A percentile compares a stretch with the other conserved stretches of the same genome.
These are phyloP conservation scores for Tremella fuciformis DNA, from an alignment of 768 basidiomycete species.

Conservation along the genomic window DNA sequence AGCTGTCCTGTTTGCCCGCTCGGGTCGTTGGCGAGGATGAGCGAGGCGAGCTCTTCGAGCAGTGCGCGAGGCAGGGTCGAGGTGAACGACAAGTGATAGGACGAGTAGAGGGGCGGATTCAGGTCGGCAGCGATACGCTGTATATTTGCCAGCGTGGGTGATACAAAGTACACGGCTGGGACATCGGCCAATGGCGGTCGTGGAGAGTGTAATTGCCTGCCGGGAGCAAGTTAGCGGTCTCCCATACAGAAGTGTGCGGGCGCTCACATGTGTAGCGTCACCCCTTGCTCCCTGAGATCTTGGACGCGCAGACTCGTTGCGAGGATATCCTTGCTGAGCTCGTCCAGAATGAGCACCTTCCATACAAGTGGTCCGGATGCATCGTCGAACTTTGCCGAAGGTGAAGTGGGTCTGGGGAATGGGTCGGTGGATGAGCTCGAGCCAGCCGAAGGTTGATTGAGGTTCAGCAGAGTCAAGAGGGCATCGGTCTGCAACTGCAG, in stretches of 20 bases:
- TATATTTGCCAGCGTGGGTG: slow-evolving; percentile 82
- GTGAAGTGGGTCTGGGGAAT: slow-evolving; percentile 50
- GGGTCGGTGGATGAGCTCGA: slow-evolving; percentile 50
- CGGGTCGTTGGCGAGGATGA: slow-evolving; percentile 65
- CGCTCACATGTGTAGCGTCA: slow-evolving; percentile 93
- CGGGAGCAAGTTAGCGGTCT: background rate
- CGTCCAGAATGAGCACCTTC: slow-evolving; percentile 94
- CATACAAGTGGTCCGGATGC: slow-evolving; percentile 71
- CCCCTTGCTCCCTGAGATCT: slow-evolving; percentile 92
- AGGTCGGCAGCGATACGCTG: slow-evolving; percentile 90
- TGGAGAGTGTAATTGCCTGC: slow-evolving; percentile 81
- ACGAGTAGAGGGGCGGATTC: slow-evolving; percentile 81
- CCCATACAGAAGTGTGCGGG: background rate
- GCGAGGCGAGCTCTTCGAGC: slow-evolving; percentile 87
- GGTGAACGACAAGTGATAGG: slow-evolving; percentile 91
- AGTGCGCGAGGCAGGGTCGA: slow-evolving; percentile 83
- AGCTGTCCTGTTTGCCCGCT: slow-evolving; percentile 32
- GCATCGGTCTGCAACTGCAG: slow-evolving; percentile 86
- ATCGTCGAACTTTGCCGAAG: slow-evolving; percentile 43
- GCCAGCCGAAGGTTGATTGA: slow-evolving; percentile 62
- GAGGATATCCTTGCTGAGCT: slow-evolving; percentile 90
- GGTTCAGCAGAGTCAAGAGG: slow-evolving; percentile 77
- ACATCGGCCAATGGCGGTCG: slow-evolving; percentile 90
- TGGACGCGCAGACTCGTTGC: slow-evolving; percentile 94
- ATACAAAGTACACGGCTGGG: slow-evolving; percentile 93